phyloP scores from a whole-genome alignment of 192 early-diverging fungal species.

The Backusella psychrophila region DNA sequence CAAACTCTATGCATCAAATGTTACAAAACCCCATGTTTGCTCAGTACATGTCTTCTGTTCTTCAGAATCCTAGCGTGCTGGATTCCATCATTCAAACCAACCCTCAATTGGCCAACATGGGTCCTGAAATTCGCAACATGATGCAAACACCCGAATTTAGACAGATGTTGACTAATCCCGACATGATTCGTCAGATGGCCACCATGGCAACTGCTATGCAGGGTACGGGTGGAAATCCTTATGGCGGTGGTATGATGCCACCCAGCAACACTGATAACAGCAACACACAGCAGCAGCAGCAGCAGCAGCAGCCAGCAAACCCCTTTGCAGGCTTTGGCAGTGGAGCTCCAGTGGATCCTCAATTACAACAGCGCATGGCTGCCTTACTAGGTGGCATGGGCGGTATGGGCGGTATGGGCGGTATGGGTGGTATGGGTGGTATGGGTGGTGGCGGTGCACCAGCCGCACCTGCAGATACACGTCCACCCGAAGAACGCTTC shows the following conservation, averaged over 20 bases:
- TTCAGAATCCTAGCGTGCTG: constrained; percentile 84
- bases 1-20: constrained; percentile 64
- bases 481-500: constrained; percentile 65
- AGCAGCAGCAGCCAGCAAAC: constrained; percentile 36
- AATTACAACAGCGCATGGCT: constrained; percentile 39
- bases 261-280: constrained; percentile 7
- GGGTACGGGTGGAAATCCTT: constrained; percentile 17
- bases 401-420: background rate
- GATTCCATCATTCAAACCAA: constrained; percentile 83
- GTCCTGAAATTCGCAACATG: constrained; percentile 84
- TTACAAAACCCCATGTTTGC: constrained; percentile 83
- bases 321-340: constrained; percentile 44
- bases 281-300: constrained; percentile 24
- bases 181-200: constrained; percentile 71
- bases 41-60: constrained; percentile 76
- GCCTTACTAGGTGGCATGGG: constrained; percentile 24
- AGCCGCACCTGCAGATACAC: constrained; percentile 25
- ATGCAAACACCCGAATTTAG: constrained; percentile 76
- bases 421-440: constrained; percentile 13
- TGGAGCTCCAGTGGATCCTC: constrained; percentile 26
- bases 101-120: constrained; percentile 77
- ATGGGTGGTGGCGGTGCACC: constrained; percentile 5
- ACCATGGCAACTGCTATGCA: constrained; percentile 55
- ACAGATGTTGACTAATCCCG: constrained; percentile 85
- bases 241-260: background rate